phyloP scores from a whole-genome alignment of 352 stramenopile genomes.

The Phytophthora cryptogea region DNA sequence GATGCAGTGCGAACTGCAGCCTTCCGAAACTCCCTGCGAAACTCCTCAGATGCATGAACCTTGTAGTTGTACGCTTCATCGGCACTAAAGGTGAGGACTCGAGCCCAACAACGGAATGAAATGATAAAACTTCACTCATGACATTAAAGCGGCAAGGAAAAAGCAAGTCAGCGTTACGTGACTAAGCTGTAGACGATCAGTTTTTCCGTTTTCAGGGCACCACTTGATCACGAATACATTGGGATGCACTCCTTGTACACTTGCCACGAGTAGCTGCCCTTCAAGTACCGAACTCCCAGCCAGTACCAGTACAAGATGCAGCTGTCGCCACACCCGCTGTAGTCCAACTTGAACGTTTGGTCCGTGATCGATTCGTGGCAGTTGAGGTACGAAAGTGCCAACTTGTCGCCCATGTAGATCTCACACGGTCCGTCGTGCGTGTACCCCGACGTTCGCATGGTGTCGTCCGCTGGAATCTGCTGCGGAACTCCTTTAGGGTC shows the following conservation, averaged over 20 bases:
- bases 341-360: slow-evolving; percentile 36
- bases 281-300: slow-evolving; percentile 38
- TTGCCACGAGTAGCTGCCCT: slow-evolving; percentile 47
- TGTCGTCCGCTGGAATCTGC: slow-evolving; percentile 36
- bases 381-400: slow-evolving; percentile 35
- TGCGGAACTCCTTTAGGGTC: slow-evolving; percentile 33
- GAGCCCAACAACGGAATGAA: too few species aligned
- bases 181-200: too few species aligned
- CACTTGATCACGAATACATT: slow-evolving; percentile 16
- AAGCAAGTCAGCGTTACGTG: too few species aligned
- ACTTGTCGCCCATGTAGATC: slow-evolving; percentile 48
- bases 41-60: too few species aligned
- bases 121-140: too few species aligned
- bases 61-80: too few species aligned
- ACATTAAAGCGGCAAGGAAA: too few species aligned
- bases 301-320: slow-evolving; percentile 50
- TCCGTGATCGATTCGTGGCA: slow-evolving; percentile 41
- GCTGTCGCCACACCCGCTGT: slow-evolving; percentile 37
- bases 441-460: slow-evolving; percentile 50
- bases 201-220: neutral
- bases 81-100: too few species aligned
- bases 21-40: too few species aligned
- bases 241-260: slow-evolving; percentile 57
- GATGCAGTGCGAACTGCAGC: too few species aligned
- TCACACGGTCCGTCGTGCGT: slow-evolving; percentile 48